These are phyloP conservation scores for Vigna trinervia DNA, from an alignment of 306 rosid species.

Conservation along the genomic window DNA sequence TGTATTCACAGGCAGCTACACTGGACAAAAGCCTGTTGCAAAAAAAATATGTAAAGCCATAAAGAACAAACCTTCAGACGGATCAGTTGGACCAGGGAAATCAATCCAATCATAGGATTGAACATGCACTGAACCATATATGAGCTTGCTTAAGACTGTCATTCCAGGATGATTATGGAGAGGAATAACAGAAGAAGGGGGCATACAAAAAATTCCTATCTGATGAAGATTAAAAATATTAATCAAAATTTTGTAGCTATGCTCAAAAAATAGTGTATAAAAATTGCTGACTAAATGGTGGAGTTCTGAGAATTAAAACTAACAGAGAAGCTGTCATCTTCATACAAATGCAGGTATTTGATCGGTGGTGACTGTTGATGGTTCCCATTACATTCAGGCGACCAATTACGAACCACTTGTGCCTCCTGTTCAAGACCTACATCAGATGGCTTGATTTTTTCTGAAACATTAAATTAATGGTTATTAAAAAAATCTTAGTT, in stretches of 20 bases:
- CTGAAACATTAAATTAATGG: conserved; percentile 57
- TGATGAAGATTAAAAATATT: conserved; percentile 48
- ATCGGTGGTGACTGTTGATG: conserved; percentile 74
- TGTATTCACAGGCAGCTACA: not conserved
- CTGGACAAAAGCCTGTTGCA: conserved; percentile 26
- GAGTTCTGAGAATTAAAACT: conserved; percentile 45
- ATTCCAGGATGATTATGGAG: conserved; percentile 97
- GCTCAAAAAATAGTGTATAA: conserved; percentile 1
- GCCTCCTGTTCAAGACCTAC: conserved; percentile 98
- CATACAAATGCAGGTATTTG: conserved; percentile 89
- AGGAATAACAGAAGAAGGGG: conserved; percentile 87
- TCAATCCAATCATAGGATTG: conserved; percentile 93
- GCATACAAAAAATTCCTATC: conserved; percentile 99
- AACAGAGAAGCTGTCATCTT: conserved; percentile 86
- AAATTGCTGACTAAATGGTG: conserved; percentile 31
- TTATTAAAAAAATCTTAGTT: conserved; percentile 37
- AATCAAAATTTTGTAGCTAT: conserved; percentile 18
- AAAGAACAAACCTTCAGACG: conserved; percentile 70
- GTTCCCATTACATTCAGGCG: conserved; percentile 66
- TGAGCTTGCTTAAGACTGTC: conserved; percentile 96
- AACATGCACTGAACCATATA: conserved; percentile 84
- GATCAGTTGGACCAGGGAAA: conserved; percentile 58
- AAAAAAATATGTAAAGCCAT: conserved; percentile 24
- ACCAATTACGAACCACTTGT: conserved; percentile 84
- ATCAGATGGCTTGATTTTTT: conserved; percentile 92